Evolutionary conservation across 495 filamentous ascomycete genomes (phyloP), one percentile per base, ranked within the genome.

Genomic region (Mytilinidion resinicola): DNA sequence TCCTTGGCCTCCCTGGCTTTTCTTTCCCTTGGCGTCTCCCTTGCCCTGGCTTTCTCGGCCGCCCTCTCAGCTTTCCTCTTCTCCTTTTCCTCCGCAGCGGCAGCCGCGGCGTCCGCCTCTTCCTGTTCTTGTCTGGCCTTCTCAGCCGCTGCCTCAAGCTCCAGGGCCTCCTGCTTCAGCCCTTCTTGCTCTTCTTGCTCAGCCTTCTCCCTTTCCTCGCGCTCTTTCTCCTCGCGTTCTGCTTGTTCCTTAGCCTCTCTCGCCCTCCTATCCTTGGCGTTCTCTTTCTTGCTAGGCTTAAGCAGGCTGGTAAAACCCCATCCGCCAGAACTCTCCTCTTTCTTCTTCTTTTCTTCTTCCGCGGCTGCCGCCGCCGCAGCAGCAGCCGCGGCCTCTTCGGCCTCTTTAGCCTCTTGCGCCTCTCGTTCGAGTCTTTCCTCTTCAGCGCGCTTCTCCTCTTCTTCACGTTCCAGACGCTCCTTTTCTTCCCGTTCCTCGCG

Each of bases 371-470:
- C 60, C 7, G 33, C 15, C 1, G 20, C 38, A 34, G 55, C 51
- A 15, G 52, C 52, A 37, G 20, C 61, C 61, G 52, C 52, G 20
- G 20, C 61, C 61, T 74, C 68, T 38, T 56, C 61, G 35, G 56
- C 60, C 42, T 61, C 59, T 10, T 57, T 54, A 52, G 55, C 50
- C 61, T 47, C 65, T 20, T 56, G 53, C 34, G 52, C 56, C 4
- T 53, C 11, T 20, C 56, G 36, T 21, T 59, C 56, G n/a, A 52
- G 9, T 20, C 49, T 53, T 21, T 59, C 25, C 21, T 55, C 52
- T 19, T 59, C 56, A 1, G 54, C 4, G 1, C 30, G 25, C 50
- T 59, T 50, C 56, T 53, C 34, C 8, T 33, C 50, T 30, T 59
- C 56, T 38, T 62, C 59, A 8, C 36, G 44, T 35, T 62, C 59